These are phyloP conservation scores for Marasmius fiardii DNA, from an alignment of 1,284 basidiomycete genomes.

Conservation along the genomic window DNA sequence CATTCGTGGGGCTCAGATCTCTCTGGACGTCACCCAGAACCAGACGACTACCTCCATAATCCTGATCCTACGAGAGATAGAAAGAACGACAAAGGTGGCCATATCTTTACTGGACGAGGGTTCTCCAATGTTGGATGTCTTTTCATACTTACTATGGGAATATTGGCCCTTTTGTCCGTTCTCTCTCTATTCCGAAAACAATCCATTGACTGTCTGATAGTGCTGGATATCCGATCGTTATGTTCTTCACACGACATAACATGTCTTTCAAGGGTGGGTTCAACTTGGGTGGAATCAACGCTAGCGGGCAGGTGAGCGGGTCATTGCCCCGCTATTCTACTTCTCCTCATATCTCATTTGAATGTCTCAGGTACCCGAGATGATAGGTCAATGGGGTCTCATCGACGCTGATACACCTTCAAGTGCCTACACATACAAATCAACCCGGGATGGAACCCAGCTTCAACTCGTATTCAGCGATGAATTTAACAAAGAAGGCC, in stretches of 20 bases:
- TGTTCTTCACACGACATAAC: slow-evolving; percentile 33
- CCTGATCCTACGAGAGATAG: slow-evolving; percentile 35
- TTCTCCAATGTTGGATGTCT: slow-evolving; percentile 68
- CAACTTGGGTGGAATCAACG: slow-evolving; percentile 76
- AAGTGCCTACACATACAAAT: slow-evolving; percentile 53
- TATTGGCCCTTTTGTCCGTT: slow-evolving; percentile 54
- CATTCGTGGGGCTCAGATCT: slow-evolving; percentile 22
- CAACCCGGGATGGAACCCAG: slow-evolving; percentile 49
- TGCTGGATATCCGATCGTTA: slow-evolving; percentile 32
- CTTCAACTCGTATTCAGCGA: slow-evolving; percentile 46
- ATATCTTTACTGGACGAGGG: slow-evolving; percentile 46
- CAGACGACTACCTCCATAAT: slow-evolving; percentile 44
- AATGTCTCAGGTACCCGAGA: slow-evolving; percentile 52
- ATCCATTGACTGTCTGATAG: slow-evolving; percentile 19
- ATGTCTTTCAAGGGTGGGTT: slow-evolving; percentile 45
- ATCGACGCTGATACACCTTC: slow-evolving; percentile 78
- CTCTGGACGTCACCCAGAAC: slow-evolving; percentile 24
- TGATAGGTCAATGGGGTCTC: slow-evolving; percentile 63
- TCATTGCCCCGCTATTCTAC: too few relatives aligned
- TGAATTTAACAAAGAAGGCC: slow-evolving; percentile 19
- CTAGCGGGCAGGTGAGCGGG: slow-evolving; percentile 67
- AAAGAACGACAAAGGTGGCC: slow-evolving; percentile 28
- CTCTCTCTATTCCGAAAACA: too few relatives aligned
- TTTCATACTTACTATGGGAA: slow-evolving; percentile 40
- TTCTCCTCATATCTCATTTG: background rate